Evolutionary conservation across 129 eudicot species (phyloP).

Genomic region (Smallanthus sonchifolius): DNA sequence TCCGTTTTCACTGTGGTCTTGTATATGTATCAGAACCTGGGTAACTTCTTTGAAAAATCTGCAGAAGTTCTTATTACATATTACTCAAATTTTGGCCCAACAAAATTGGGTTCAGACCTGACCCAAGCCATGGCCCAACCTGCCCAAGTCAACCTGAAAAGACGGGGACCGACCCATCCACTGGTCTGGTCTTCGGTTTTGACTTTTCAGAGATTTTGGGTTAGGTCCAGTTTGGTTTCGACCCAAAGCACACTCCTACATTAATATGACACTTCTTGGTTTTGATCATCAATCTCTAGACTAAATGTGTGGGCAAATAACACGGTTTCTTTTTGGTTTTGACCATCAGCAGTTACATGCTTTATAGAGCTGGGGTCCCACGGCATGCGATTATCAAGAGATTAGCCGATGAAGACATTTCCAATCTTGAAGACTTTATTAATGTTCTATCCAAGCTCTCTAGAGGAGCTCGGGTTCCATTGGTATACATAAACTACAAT

Average conservation of each 20-base stretch:
- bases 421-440: slow-evolving; percentile 67
- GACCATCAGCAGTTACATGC: slow-evolving; percentile 61
- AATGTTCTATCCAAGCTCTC: slow-evolving; percentile 67
- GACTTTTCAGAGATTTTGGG: too few species aligned
- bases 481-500: slow-evolving; percentile 70
- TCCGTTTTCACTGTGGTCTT: slow-evolving; percentile 90
- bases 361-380: slow-evolving; percentile 87
- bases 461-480: slow-evolving; percentile 84
- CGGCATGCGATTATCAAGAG: slow-evolving; percentile 93
- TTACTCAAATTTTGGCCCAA: too few species aligned
- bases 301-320: not conserved
- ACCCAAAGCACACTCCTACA: not conserved
- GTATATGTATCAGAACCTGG: slow-evolving; percentile 96
- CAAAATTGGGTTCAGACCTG: too few species aligned
- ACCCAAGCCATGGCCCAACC: too few species aligned
- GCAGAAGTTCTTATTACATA: not conserved
- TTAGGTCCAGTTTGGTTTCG: too few species aligned
- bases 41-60: slow-evolving; percentile 34
- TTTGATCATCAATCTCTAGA: not conserved
- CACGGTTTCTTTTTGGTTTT: too few species aligned
- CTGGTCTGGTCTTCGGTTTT: too few species aligned
- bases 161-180: too few species aligned
- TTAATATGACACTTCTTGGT: not conserved
- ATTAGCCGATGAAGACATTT: slow-evolving; percentile 73
- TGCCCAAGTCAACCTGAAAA: too few species aligned